Conservation (phyloP, 805 yeast genomes). For the Pichia pseudocactophila region DNA sequence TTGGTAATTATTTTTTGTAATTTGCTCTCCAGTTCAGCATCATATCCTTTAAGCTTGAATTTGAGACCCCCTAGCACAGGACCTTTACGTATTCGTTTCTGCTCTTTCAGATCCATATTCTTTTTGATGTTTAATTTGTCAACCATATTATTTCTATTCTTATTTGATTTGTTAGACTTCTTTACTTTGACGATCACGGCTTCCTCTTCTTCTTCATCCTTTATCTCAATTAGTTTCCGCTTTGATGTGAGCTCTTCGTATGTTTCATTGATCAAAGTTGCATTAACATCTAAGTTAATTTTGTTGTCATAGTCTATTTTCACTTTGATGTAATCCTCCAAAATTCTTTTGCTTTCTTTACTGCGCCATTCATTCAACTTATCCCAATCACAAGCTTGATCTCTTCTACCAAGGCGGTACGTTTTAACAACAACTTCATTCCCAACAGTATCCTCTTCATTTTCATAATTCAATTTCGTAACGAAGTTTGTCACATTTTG, state of each 20-base stretch:
- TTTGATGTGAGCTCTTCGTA: neutral
- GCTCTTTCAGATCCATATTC: neutral
- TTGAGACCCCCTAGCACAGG: slow-evolving; percentile 14
- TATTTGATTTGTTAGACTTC: neutral
- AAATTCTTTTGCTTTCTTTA: slow-evolving; percentile 3
- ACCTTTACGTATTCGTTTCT: neutral
- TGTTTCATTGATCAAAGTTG: neutral
- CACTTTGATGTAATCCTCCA: slow-evolving; percentile 7
- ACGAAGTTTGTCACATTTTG: slow-evolving; percentile 33
- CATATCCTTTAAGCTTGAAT: slow-evolving; percentile 18
- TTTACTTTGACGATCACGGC: slow-evolving; percentile 20
- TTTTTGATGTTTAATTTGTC: slow-evolving; percentile 5
- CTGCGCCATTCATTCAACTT: slow-evolving; percentile 10
- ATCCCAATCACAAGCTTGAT: slow-evolving; percentile 15
- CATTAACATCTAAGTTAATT: neutral
- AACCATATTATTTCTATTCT: slow-evolving; percentile 23
- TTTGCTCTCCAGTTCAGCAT: slow-evolving; percentile 12
- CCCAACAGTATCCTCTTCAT: slow-evolving; percentile 7
- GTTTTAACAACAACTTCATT: slow-evolving; percentile 9
- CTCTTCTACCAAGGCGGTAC: slow-evolving; percentile 11
- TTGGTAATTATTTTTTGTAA: slow-evolving; percentile 18
- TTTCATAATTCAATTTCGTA: slow-evolving; percentile 17
- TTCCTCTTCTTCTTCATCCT: slow-evolving; percentile 14
- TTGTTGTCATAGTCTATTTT: neutral
- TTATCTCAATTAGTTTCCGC: neutral